A percentile compares a stretch with the other conserved stretches of the same genome.
phyloP scores from a whole-genome alignment of 345 rosid genomes.

The Nephelium lappaceum region DNA sequence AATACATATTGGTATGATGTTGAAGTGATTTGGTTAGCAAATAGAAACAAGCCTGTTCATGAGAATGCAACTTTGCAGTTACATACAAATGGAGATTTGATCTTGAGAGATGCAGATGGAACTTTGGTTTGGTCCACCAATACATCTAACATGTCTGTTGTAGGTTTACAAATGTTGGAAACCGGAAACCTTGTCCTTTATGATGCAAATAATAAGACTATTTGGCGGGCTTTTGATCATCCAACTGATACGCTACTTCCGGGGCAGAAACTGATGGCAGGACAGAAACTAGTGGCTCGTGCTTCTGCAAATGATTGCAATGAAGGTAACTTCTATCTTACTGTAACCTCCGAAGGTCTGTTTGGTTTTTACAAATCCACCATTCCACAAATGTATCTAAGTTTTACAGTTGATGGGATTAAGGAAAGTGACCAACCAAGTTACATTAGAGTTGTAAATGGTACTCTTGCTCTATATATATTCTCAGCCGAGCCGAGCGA shows the following conservation, averaged over 20 bases:
- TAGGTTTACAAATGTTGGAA: neutral
- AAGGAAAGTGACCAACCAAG: neutral
- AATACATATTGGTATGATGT: no score
- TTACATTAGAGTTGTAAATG: neutral
- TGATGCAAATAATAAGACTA: neutral
- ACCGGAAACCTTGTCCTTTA: slow-evolving; percentile 23
- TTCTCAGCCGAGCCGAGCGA: neutral
- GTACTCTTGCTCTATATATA: neutral
- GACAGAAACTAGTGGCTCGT: neutral
- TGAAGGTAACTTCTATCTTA: neutral
- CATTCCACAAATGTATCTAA: neutral
- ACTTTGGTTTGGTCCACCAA: slow-evolving; percentile 1
- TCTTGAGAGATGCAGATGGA: slow-evolving; percentile 17
- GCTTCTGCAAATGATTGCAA: neutral
- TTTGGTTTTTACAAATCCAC: neutral
- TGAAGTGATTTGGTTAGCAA: neutral
- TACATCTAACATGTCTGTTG: neutral
- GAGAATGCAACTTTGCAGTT: slow-evolving; percentile 14
- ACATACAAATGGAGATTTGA: slow-evolving; percentile 10
- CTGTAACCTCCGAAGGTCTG: neutral
- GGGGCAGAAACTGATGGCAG: neutral
- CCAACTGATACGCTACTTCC: slow-evolving; percentile 19
- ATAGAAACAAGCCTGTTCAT: neutral
- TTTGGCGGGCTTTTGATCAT: slow-evolving; percentile 27
- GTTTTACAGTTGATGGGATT: neutral